Evolutionary conservation across 371 early-diverging fungal species (phyloP).

Genomic region (Dichotomocladium elegans): DNA sequence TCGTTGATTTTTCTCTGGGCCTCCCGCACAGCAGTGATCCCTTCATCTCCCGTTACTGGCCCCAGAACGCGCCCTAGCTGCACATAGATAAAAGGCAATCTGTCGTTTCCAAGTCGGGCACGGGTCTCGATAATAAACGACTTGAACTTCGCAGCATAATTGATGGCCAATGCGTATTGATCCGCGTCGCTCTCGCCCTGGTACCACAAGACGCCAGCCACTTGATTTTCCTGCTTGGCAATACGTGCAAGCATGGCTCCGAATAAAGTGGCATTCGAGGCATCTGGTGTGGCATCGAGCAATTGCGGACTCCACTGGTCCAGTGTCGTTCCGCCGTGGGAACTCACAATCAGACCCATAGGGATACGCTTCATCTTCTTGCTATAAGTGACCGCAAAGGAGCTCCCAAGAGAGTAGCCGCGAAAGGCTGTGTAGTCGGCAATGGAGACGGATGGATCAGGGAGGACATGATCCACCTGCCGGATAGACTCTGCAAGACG

Average conservation of each 20-base stretch:
- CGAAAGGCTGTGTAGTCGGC: conserved; percentile 14
- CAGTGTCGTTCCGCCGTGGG: conserved; percentile 35
- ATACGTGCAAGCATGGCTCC: conserved; percentile 34
- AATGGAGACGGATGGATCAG: conserved; percentile 34
- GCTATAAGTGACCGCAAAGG: conserved; percentile 24
- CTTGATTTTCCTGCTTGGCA: neutral
- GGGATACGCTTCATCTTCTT: conserved; percentile 15
- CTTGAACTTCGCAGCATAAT: neutral
- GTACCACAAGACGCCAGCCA: conserved; percentile 42
- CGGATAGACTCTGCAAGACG: conserved; percentile 19
- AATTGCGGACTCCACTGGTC: conserved; percentile 18
- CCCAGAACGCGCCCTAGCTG: conserved; percentile 24
- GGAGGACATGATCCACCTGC: conserved; percentile 21
- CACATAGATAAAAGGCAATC: conserved; percentile 22
- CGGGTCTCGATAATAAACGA: neutral
- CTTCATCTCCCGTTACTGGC: neutral
- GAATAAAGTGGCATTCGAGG: conserved; percentile 20
- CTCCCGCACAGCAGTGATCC: conserved; percentile 23
- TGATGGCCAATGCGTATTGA: neutral
- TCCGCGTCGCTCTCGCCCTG: conserved; percentile 39
- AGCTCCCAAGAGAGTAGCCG: conserved; percentile 27
- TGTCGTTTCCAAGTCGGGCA: neutral
- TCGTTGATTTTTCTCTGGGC: conserved; percentile 10
- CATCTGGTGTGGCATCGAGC: neutral
- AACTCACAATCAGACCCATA: conserved; percentile 33